Percentiles rank a stretch among this genome's conserved stretches.
These are phyloP conservation scores for Spathaspora girioi DNA, from an alignment of 805 yeast species.

Conservation along the genomic window DNA sequence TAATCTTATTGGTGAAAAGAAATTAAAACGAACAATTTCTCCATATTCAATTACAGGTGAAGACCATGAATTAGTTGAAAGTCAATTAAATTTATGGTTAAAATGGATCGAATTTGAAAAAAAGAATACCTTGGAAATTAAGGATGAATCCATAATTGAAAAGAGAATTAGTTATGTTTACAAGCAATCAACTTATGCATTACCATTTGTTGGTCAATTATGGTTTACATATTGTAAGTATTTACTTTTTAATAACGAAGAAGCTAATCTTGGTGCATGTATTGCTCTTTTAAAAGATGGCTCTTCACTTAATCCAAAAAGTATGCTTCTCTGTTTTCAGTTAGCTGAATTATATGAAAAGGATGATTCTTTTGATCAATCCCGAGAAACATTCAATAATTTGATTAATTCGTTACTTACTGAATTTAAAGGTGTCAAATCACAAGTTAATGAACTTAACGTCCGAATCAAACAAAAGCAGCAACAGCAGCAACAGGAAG, in stretches of 20 bases:
- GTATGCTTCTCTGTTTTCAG: slow-evolving; percentile 63
- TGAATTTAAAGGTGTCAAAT: slow-evolving; percentile 27
- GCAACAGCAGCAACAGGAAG: slow-evolving; percentile 16
- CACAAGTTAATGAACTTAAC: slow-evolving; percentile 15
- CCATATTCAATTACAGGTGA: slow-evolving; percentile 22
- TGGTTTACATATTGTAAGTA: slow-evolving; percentile 65
- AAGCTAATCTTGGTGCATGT: slow-evolving; percentile 37
- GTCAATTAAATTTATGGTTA: slow-evolving; percentile 58
- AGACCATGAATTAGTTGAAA: slow-evolving; percentile 16
- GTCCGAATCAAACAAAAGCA: slow-evolving; percentile 14
- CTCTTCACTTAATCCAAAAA: slow-evolving; percentile 60
- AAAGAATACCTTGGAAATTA: slow-evolving; percentile 60
- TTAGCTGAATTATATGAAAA: slow-evolving; percentile 69
- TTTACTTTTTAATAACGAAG: slow-evolving; percentile 28
- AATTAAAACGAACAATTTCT: slow-evolving; percentile 40
- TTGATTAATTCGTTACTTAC: slow-evolving; percentile 46
- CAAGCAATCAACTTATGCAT: slow-evolving; percentile 59
- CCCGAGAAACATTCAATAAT: slow-evolving; percentile 46
- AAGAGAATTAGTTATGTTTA: slow-evolving; percentile 69
- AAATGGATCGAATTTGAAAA: slow-evolving; percentile 80
- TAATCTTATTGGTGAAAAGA: slow-evolving; percentile 44
- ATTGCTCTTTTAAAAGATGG: slow-evolving; percentile 53
- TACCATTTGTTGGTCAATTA: slow-evolving; percentile 65
- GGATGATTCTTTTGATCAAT: slow-evolving; percentile 46
- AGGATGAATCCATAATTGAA: slow-evolving; percentile 42